Evolutionary conservation across 768 basidiomycete species (phyloP).

Genomic region (Amanita thiersii): DNA sequence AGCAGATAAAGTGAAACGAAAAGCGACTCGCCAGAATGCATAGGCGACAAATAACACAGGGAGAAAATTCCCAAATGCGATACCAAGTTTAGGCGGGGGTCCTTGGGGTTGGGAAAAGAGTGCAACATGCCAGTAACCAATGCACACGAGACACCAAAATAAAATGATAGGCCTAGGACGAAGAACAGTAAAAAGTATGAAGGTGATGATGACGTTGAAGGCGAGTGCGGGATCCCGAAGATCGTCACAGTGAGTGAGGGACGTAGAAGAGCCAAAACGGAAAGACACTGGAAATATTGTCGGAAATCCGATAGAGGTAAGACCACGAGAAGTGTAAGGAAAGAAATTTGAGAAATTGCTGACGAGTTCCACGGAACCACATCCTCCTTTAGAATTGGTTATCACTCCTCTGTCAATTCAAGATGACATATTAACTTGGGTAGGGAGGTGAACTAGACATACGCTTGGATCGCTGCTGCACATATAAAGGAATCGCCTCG

Average conservation of each 20-base stretch:
- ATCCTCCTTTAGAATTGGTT: conserved; percentile 63
- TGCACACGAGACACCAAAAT: conserved; percentile 74
- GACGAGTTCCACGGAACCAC: conserved; percentile 58
- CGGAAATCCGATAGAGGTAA: conserved; percentile 68
- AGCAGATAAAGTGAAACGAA: conserved; percentile 65
- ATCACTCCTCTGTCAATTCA: conserved; percentile 56
- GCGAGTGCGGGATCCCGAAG: conserved; percentile 61
- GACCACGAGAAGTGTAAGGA: conserved; percentile 49
- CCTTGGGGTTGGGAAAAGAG: conserved; percentile 70
- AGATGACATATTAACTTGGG: not conserved
- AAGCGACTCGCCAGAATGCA: conserved; percentile 69
- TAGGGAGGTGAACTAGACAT: conserved; percentile 18
- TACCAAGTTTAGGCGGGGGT: conserved; percentile 59
- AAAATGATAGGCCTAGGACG: conserved; percentile 61
- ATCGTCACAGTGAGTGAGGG: conserved; percentile 61
- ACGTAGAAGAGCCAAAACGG: conserved; percentile 39
- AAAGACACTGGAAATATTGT: conserved; percentile 68
- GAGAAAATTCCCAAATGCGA: conserved; percentile 71
- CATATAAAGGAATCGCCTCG: conserved; percentile 83
- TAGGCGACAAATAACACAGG: conserved; percentile 74
- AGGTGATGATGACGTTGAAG: conserved; percentile 64
- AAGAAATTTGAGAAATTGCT: conserved; percentile 68
- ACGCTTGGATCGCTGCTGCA: conserved; percentile 78
- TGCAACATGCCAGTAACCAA: conserved; percentile 79
- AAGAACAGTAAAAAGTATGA: conserved; percentile 61